These are phyloP conservation scores for Alternaria infectoria DNA, from an alignment of 2,329 filamentous ascomycete genomes.

Conservation along the genomic window DNA sequence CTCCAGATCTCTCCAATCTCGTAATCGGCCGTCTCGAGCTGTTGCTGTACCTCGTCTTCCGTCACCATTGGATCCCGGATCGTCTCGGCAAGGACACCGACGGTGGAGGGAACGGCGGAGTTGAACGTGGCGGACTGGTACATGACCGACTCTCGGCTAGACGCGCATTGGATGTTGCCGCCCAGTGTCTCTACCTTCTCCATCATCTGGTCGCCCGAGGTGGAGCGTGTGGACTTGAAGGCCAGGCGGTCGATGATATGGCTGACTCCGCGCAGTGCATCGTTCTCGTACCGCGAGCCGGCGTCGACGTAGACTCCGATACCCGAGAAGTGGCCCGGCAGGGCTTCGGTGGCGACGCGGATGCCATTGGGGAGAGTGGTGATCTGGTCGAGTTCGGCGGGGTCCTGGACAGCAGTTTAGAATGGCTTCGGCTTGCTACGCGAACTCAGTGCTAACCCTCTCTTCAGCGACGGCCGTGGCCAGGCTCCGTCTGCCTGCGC, in stretches of 20 bases:
- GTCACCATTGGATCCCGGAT: conserved; percentile 86
- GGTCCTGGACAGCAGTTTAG: conserved; percentile 64
- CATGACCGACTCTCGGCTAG: conserved; percentile 94
- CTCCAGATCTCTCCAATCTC: conserved; percentile 98
- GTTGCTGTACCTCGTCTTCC: conserved; percentile 82
- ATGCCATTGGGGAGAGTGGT: conserved; percentile 91
- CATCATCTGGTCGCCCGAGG: conserved; percentile 81
- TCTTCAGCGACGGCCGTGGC: conserved; percentile 44
- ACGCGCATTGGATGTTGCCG: conserved; percentile 96
- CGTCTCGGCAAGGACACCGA: conserved; percentile 88
- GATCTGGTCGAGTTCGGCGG: conserved; percentile 83
- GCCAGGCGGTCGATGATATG: conserved; percentile 96
- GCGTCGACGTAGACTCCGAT: conserved; percentile 96
- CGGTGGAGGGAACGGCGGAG: conserved; percentile 80
- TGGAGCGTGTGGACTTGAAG: conserved; percentile 82
- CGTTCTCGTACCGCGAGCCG: conserved; percentile 91
- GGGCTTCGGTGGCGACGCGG: conserved; percentile 90
- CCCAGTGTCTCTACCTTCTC: conserved; percentile 87
- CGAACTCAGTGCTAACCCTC: conserved; percentile 32
- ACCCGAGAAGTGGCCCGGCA: conserved; percentile 92
- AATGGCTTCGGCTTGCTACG: conserved; percentile 4
- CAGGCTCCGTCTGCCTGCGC: conserved; percentile 32
- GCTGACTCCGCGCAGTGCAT: conserved; percentile 83
- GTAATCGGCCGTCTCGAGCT: conserved; percentile 90
- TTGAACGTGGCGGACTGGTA: conserved; percentile 99